phyloP scores from a whole-genome alignment of 768 basidiomycete genomes.

The Termitomyces heimii region DNA sequence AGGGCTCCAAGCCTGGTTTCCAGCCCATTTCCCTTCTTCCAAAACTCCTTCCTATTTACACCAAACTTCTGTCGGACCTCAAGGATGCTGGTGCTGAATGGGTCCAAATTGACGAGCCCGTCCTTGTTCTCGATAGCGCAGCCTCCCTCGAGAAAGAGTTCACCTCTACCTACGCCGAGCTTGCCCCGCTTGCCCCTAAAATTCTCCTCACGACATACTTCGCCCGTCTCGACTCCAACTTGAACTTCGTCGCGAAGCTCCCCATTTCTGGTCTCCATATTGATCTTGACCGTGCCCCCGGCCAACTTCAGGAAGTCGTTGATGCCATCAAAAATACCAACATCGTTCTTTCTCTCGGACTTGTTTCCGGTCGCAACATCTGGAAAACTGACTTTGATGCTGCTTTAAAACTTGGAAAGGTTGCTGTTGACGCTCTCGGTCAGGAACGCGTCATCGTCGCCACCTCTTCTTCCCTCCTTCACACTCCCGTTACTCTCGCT shows the following conservation, averaged over 20 bases:
- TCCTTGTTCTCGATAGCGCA: slow-evolving; percentile 89
- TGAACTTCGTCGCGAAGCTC: slow-evolving; percentile 85
- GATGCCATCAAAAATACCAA: slow-evolving; percentile 78
- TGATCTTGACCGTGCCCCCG: slow-evolving; percentile 91
- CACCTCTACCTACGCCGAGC: slow-evolving; percentile 72
- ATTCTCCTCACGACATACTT: slow-evolving; percentile 97
- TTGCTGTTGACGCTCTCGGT: slow-evolving; percentile 80
- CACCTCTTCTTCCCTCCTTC: slow-evolving; percentile 96
- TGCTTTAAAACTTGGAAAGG: slow-evolving; percentile 77
- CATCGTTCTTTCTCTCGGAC: slow-evolving; percentile 84
- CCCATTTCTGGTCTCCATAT: slow-evolving; percentile 93
- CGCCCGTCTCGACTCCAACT: slow-evolving; percentile 89
- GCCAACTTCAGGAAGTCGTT: slow-evolving; percentile 79
- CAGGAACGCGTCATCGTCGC: slow-evolving; percentile 86
- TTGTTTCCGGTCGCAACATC: slow-evolving; percentile 98
- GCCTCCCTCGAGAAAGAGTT: slow-evolving; percentile 74
- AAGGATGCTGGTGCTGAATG: slow-evolving; percentile 90
- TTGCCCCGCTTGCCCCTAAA: slow-evolving; percentile 79
- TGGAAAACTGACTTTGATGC: slow-evolving; percentile 95
- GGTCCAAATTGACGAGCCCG: slow-evolving; percentile 96
- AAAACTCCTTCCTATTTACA: slow-evolving; percentile 89
- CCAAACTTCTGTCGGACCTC: slow-evolving; percentile 81
- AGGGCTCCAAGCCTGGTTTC: slow-evolving; percentile 79
- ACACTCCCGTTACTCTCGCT: slow-evolving; percentile 94
- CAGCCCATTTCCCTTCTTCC: slow-evolving; percentile 87